These are phyloP conservation scores for Talaromyces sp. DNA, from an alignment of 2,329 filamentous ascomycete genomes.

Conservation along the genomic window DNA sequence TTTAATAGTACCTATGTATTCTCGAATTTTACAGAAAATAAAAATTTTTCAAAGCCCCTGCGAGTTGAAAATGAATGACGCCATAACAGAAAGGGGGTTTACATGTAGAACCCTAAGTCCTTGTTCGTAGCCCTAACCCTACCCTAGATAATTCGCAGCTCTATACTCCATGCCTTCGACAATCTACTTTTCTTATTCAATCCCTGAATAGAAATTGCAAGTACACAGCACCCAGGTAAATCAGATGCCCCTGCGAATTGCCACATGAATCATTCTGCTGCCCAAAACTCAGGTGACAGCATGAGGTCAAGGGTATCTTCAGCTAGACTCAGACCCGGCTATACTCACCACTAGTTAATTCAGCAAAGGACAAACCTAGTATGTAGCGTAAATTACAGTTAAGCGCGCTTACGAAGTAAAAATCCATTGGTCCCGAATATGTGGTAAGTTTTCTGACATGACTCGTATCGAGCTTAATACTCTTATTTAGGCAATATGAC, in stretches of 20 bases:
- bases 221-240: neutral
- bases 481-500: conserved; percentile 6
- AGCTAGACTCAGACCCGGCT: neutral
- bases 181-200: neutral
- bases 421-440: neutral
- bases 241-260: neutral
- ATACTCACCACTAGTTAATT: neutral
- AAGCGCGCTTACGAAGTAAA: neutral
- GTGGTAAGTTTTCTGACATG: neutral
- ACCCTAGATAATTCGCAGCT: neutral
- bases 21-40: neutral
- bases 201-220: neutral
- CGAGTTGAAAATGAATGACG: neutral
- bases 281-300: neutral
- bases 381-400: neutral
- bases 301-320: neutral
- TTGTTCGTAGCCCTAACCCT: neutral
- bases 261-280: neutral
- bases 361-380: neutral
- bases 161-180: neutral
- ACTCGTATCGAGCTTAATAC: neutral
- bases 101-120: neutral
- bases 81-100: neutral
- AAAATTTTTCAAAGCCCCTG: neutral
- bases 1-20: neutral